These are phyloP conservation scores for Rhizopus microsporus DNA, from an alignment of 371 early-diverging fungal genomes.

Conservation along the genomic window DNA sequence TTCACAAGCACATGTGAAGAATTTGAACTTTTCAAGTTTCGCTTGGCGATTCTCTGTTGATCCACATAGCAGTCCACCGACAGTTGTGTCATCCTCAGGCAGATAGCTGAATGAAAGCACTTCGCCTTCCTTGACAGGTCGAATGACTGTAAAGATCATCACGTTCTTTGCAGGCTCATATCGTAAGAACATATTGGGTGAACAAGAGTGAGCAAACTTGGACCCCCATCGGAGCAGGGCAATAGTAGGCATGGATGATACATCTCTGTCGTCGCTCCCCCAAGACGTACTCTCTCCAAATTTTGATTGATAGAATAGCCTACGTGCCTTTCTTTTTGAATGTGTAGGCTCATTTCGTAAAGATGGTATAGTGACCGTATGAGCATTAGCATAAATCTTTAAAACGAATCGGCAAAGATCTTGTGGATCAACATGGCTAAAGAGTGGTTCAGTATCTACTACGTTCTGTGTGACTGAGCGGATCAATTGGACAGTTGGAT, in stretches of 20 bases:
- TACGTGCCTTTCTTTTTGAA: constrained; percentile 23
- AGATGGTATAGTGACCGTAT: constrained; percentile 38
- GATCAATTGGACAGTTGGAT: constrained; percentile 35
- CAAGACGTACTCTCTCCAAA: constrained; percentile 27
- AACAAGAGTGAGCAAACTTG: constrained; percentile 51
- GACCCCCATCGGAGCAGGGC: constrained; percentile 47
- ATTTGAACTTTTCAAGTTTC: constrained; percentile 43
- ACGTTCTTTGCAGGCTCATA: constrained; percentile 35
- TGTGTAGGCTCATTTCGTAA: constrained; percentile 35
- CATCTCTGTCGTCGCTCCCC: constrained; percentile 17
- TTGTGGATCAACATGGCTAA: constrained; percentile 26
- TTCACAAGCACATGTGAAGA: constrained; percentile 44
- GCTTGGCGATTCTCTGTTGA: constrained; percentile 31
- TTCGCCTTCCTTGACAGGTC: constrained; percentile 32
- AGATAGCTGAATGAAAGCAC: constrained; percentile 47
- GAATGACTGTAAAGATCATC: constrained; percentile 43
- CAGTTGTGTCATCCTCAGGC: constrained; percentile 44
- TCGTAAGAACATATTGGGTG: constrained; percentile 50
- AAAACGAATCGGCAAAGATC: constrained; percentile 39
- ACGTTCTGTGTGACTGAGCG: constrained; percentile 17
- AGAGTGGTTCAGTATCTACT: constrained; percentile 22
- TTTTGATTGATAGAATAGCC: constrained; percentile 25
- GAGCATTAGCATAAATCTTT: constrained; percentile 54
- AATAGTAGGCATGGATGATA: constrained; percentile 26
- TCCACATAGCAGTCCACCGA: constrained; percentile 49